Percentiles rank a stretch among this genome's conserved stretches.
Conservation (phyloP, 129 eudicot species). For the Artemisia tridentata region DNA sequence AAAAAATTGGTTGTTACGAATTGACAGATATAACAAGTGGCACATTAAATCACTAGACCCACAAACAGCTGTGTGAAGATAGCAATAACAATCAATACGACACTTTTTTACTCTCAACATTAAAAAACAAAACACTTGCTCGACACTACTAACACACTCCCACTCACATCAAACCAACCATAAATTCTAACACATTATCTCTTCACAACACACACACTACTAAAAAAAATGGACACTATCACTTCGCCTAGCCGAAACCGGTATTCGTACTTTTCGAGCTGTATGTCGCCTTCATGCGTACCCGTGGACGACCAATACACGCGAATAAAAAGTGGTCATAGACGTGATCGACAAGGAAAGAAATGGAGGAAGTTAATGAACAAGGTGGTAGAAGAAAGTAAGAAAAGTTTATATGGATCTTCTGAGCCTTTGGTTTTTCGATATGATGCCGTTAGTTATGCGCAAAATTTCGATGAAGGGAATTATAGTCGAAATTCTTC, state of each 20-base stretch:
- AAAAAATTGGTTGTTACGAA: too few relatives aligned
- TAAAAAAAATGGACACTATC: background rate
- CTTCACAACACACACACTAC: too few relatives aligned
- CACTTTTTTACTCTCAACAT: too few relatives aligned
- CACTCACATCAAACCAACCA: too few relatives aligned
- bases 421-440: conserved; percentile 46
- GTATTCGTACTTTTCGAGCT: conserved; percentile 39
- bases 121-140: too few relatives aligned
- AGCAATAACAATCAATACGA: too few relatives aligned
- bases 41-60: too few relatives aligned
- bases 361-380: conserved; percentile 49
- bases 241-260: conserved; percentile 13
- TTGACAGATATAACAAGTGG: too few relatives aligned
- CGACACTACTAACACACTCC: too few relatives aligned
- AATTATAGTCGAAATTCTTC: conserved; percentile 21
- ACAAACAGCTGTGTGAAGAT: too few relatives aligned
- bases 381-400: conserved; percentile 56
- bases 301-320: conserved; percentile 66
- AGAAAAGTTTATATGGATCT: conserved; percentile 40
- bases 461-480: conserved; percentile 77
- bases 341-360: conserved; percentile 23
- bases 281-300: conserved; percentile 77
- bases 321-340: conserved; percentile 29
- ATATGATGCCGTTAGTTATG: conserved; percentile 69
- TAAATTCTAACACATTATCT: too few relatives aligned